phyloP scores from a whole-genome alignment of 2,329 filamentous ascomycete genomes.

The Talaromyces marneffei region DNA sequence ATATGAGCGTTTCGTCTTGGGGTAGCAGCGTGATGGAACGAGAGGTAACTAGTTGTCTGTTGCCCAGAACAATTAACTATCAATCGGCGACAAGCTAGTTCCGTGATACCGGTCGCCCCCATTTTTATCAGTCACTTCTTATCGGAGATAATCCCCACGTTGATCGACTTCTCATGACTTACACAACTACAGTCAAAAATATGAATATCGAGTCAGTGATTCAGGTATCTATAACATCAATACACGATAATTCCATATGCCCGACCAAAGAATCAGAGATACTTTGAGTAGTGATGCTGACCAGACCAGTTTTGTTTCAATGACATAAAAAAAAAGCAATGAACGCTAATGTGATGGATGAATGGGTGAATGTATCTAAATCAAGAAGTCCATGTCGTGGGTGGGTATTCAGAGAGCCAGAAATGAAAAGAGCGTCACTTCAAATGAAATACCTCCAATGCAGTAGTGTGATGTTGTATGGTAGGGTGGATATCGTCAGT shows the following conservation, averaged over 20 bases:
- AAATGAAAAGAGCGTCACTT: background rate
- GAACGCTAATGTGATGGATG: background rate
- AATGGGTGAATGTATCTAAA: background rate
- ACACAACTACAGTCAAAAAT: background rate
- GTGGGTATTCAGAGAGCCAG: background rate
- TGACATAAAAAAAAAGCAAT: background rate
- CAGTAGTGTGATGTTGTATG: background rate
- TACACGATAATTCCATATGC: background rate
- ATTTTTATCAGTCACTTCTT: background rate
- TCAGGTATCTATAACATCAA: slow-evolving; percentile 1
- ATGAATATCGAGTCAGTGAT: background rate
- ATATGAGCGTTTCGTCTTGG: background rate
- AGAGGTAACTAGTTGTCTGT: background rate
- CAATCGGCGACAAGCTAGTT: background rate
- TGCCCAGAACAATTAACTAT: background rate
- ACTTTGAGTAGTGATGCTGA: background rate
- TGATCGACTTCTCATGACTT: background rate
- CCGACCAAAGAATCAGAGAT: background rate
- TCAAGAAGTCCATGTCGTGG: slow-evolving; percentile 4
- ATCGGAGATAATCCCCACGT: background rate
- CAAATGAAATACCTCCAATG: slow-evolving; percentile 4
- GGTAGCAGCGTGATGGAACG: background rate
- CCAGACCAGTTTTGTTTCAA: background rate
- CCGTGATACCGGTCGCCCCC: background rate
- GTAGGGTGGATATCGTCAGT: background rate